Evolutionary conservation across 108 stramenopile genomes (phyloP).

Genomic region (Skeletonema grethae): DNA sequence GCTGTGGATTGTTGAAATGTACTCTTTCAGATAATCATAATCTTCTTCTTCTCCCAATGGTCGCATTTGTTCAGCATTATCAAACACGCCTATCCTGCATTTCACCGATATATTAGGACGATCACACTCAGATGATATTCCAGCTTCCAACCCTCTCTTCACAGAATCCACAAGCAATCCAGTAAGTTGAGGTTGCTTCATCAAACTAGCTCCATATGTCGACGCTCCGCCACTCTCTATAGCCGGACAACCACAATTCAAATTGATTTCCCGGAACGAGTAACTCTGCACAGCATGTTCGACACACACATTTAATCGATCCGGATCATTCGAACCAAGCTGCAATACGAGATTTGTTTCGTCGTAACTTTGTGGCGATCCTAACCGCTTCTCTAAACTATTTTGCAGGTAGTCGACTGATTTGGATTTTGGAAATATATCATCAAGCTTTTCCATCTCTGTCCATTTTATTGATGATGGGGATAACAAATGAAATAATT

Average conservation of each 20-base stretch:
- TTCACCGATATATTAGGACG: constrained; percentile 46
- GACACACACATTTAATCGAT: constrained; percentile 32
- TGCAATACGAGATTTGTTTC: constrained; percentile 44
- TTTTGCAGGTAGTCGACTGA: background rate
- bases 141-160: background rate
- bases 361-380: constrained; percentile 6
- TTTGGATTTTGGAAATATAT: constrained; percentile 28
- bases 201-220: constrained; percentile 55
- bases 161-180: constrained; percentile 25
- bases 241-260: constrained; percentile 61
- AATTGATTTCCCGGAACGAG: constrained; percentile 48
- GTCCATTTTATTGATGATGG: constrained; percentile 52
- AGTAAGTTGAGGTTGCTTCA: constrained; percentile 50
- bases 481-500: constrained; percentile 37
- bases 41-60: constrained; percentile 20
- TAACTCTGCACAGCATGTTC: constrained; percentile 11
- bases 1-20: constrained; percentile 26
- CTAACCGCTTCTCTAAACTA: constrained; percentile 35
- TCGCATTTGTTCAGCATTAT: constrained; percentile 30
- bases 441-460: constrained; percentile 63
- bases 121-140: constrained; percentile 8
- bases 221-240: constrained; percentile 56
- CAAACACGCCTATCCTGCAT: constrained; percentile 51
- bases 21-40: constrained; percentile 34
- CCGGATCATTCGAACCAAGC: constrained; percentile 45